Conservation (phyloP, 192 early-diverging fungal genomes). For the Coemansia sp. region DNA sequence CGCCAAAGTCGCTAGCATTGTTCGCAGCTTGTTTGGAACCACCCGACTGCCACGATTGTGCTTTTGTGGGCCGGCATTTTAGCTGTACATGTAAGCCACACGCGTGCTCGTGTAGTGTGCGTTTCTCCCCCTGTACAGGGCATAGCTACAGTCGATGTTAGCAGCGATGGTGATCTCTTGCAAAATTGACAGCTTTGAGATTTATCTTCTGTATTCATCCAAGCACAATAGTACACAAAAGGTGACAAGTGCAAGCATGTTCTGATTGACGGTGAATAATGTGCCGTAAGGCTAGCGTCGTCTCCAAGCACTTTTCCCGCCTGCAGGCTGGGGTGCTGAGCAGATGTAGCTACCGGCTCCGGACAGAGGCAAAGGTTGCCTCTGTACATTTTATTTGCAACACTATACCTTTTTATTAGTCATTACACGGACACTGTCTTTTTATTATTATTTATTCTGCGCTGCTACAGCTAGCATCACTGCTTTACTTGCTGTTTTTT, state of each 20-base stretch:
- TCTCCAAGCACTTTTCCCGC: no score
- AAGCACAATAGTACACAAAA: not conserved
- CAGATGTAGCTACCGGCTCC: not conserved
- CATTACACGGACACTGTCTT: not conserved
- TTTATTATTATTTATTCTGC: conserved; percentile 2
- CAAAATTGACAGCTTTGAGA: conserved; percentile 1
- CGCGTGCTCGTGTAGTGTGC: not conserved
- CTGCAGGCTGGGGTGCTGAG: not conserved
- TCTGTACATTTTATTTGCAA: not conserved
- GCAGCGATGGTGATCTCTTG: not conserved
- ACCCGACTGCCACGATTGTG: not conserved
- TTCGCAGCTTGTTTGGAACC: not conserved
- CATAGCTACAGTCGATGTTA: not conserved
- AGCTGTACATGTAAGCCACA: not conserved
- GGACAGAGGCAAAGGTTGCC: not conserved
- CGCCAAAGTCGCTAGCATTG: not conserved
- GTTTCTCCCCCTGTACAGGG: not conserved
- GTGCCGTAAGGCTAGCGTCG: not conserved
- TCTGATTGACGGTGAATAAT: conserved; percentile 9
- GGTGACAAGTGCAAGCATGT: not conserved
- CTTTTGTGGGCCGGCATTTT: not conserved
- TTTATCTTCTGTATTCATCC: not conserved
- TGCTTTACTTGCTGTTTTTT: not conserved
- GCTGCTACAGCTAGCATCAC: not conserved
- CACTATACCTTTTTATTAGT: not conserved